These are phyloP conservation scores for Sclerotinia trifoliorum DNA, from an alignment of 2,329 filamentous ascomycete species.

Conservation along the genomic window DNA sequence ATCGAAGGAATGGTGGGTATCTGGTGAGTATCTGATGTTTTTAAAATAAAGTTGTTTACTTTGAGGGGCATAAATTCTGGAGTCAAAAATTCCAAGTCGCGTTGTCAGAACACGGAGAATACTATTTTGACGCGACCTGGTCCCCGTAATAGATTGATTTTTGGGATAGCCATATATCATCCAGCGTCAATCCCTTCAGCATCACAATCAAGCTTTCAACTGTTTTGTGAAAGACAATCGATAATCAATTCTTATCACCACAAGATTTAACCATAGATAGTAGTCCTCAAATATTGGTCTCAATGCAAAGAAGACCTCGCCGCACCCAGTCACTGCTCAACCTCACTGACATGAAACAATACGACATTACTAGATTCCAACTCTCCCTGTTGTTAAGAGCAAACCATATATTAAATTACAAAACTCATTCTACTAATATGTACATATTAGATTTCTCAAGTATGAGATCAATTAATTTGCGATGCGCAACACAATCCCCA, in stretches of 20 bases:
- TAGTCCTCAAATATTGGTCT: background rate
- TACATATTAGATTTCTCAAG: too few relatives aligned
- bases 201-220: background rate
- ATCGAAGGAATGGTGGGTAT: conserved; percentile 21
- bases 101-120: conserved; percentile 24
- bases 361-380: background rate
- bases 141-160: conserved; percentile 34
- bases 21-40: conserved; percentile 24
- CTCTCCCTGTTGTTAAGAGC: too few relatives aligned
- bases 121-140: conserved; percentile 28
- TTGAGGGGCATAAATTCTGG: conserved; percentile 32
- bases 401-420: background rate
- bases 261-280: background rate
- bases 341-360: background rate
- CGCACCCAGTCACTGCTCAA: background rate
- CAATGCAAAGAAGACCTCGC: too few relatives aligned
- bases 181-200: too few relatives aligned
- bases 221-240: background rate
- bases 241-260: background rate
- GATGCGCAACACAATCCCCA: background rate
- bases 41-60: conserved; percentile 23
- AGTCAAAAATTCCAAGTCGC: conserved; percentile 26
- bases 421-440: background rate
- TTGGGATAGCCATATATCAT: too few relatives aligned
- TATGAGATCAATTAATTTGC: background rate